A percentile compares a stretch with the other conserved stretches of the same genome.
These are phyloP conservation scores for Vanrija sp. DNA, from an alignment of 1,284 basidiomycete species.

Conservation along the genomic window DNA sequence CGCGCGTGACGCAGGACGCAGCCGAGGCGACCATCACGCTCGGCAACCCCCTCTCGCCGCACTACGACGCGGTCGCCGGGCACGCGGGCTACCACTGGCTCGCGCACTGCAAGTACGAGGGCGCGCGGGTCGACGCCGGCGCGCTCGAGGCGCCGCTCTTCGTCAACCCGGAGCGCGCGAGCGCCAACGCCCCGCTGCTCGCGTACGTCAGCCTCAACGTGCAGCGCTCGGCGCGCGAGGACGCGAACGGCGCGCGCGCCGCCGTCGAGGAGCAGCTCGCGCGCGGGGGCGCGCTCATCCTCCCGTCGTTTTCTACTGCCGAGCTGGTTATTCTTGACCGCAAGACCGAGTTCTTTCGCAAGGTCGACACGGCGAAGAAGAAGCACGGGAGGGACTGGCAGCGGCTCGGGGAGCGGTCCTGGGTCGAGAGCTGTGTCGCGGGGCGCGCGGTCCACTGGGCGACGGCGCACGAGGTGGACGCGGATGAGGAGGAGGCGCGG, in stretches of 20 bases:
- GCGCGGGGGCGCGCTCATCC: constrained; percentile 25
- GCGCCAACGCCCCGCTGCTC: constrained; percentile 21
- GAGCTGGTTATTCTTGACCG: constrained; percentile 39
- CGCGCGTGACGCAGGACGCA: not conserved
- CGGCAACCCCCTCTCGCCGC: constrained; percentile 14
- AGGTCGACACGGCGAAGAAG: constrained; percentile 21
- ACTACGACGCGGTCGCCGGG: not conserved
- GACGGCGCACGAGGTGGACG: not conserved
- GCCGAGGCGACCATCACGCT: constrained; percentile 17
- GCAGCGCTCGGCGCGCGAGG: constrained; percentile 13
- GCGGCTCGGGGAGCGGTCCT: constrained; percentile 35
- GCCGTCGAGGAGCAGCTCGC: constrained; percentile 9
- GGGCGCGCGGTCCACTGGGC: constrained; percentile 12
- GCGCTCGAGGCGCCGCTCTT: constrained; percentile 12
- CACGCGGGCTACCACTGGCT: constrained; percentile 38
- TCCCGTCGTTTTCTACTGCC: constrained; percentile 27
- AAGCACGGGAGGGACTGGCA: constrained; percentile 26
- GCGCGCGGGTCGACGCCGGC: constrained; percentile 9
- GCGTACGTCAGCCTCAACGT: constrained; percentile 39
- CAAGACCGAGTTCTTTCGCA: constrained; percentile 23
- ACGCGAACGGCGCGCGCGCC: constrained; percentile 9
- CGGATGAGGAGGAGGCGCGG: constrained; percentile 9
- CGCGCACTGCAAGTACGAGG: constrained; percentile 11
- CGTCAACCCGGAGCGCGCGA: constrained; percentile 10
- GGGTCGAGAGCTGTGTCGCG: constrained; percentile 32